Conservation (phyloP, 495 filamentous ascomycete genomes). For the Lophiostoma macrostomum region DNA sequence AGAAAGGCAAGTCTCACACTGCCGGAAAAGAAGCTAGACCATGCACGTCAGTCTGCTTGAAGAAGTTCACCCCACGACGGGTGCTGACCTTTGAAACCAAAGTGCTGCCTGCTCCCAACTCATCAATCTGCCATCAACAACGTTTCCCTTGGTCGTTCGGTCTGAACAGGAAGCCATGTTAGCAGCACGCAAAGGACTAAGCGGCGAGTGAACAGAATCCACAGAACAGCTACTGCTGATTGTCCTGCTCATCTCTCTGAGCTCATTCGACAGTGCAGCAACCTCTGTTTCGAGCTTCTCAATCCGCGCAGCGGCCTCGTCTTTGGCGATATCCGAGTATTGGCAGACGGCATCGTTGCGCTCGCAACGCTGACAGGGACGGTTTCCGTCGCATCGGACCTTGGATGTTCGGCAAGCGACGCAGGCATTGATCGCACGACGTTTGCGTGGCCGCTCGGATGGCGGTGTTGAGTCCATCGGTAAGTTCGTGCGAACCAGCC, state of each 20-base stretch:
- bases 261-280: background rate
- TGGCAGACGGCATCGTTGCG: constrained; percentile 4
- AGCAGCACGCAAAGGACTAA: no score
- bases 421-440: constrained; percentile 20
- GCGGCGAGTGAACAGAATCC: background rate
- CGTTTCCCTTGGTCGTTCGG: background rate
- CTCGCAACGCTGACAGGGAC: constrained; percentile 13
- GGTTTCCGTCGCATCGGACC: constrained; percentile 12
- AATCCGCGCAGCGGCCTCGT: constrained; percentile 1
- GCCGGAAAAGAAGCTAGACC: constrained; percentile 19
- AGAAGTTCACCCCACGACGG: no score
- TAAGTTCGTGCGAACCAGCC: constrained; percentile 10
- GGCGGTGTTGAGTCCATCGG: constrained; percentile 9
- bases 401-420: constrained; percentile 12
- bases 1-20: background rate
- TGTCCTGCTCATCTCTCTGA: background rate
- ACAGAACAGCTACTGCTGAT: background rate
- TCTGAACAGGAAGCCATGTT: no score
- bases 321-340: constrained; percentile 13
- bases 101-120: constrained; percentile 11
- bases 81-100: constrained; percentile 19
- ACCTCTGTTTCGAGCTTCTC: constrained; percentile 13
- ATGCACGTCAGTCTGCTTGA: background rate
- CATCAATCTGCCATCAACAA: constrained; percentile 3
- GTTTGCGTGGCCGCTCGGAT: constrained; percentile 8